Evolutionary conservation across 805 yeast genomes (phyloP), one percentile per base, ranked within the genome.

Genomic region (Candida manassasensis): DNA sequence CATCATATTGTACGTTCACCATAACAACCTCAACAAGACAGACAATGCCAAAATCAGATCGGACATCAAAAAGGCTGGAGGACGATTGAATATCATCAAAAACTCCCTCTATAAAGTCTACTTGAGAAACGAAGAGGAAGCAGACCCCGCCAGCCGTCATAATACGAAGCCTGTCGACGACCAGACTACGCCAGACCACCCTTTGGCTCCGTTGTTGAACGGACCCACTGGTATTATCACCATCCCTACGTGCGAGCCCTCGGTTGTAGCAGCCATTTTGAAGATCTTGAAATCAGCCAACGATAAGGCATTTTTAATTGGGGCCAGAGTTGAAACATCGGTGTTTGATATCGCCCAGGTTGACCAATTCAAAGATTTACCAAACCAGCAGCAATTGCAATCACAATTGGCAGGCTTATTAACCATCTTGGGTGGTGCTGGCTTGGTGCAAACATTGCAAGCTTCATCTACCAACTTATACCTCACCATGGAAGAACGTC

Each of bases 181-280:
- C 12, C 69, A 70, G 46, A 64, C 61, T 37, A 58, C 61, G 22
- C 61, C 62, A 6, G 53, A 57, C 17, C 95, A 86, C 57, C 95
- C 95, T 11, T 61, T 90, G 46, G 55, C 73, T 17, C 77, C 80
- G 7, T 66, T 88, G 36, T 71, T 93, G 40, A 64, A 65, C 41
- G 97, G 97, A 6, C 96, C 97, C 16, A 81, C 95, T 2, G 94
- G 94, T 1, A 70, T 84, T 7, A 76, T 90, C 38, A 57, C 83
- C 14, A 72, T 87, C 40, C 75, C 75, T 29, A 76, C 72, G 41
- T 67, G 83, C 22, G 81, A 87, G 44, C 96, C 97, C n/a, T 48
- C 61, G 11, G 63, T 66, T 14, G 84, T 89, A 8, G 74, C 75
- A 19, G 66, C 69, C 36, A 75, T 85, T 3, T 59, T 85, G 48